A percentile compares a stretch with the other conserved stretches of the same genome.
Conservation (phyloP, 2,329 filamentous ascomycete species). For the Cordyceps javanica region DNA sequence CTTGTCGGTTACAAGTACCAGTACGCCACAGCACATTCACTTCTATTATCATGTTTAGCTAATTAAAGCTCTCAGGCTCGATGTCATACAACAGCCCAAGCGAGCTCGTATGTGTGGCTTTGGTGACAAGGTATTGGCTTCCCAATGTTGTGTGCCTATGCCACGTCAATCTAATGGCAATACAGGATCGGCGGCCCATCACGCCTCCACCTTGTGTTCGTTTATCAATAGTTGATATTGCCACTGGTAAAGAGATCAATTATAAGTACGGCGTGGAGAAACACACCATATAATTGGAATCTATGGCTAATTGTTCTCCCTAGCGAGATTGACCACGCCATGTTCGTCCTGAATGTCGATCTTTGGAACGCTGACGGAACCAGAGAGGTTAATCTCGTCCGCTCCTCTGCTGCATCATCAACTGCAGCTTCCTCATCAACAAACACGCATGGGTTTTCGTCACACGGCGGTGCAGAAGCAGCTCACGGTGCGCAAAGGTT, state of each 20-base stretch:
- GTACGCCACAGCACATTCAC: slow-evolving; percentile 20
- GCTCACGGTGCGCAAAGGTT: slow-evolving; percentile 12
- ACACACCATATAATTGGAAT: slow-evolving; percentile 16
- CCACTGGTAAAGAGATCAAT: slow-evolving; percentile 74
- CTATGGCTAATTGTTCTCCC: slow-evolving; percentile 18
- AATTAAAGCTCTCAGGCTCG: slow-evolving; percentile 46
- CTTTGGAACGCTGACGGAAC: slow-evolving; percentile 60
- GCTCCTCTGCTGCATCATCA: slow-evolving; percentile 33
- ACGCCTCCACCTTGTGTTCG: slow-evolving; percentile 91
- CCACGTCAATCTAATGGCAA: not conserved
- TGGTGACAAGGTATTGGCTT: slow-evolving; percentile 74
- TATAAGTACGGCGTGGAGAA: slow-evolving; percentile 57
- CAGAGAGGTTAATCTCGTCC: slow-evolving; percentile 60
- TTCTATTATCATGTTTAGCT: not conserved
- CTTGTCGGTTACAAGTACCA: slow-evolving; percentile 29
- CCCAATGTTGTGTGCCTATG: not conserved
- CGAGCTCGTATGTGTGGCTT: slow-evolving; percentile 98
- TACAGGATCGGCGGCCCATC: slow-evolving; percentile 85
- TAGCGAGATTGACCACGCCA: slow-evolving; percentile 33
- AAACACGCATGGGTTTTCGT: not conserved
- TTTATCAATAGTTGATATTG: slow-evolving; percentile 68
- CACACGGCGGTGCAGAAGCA: not conserved
- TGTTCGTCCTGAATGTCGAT: slow-evolving; percentile 58
- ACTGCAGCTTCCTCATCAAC: not conserved
- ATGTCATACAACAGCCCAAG: slow-evolving; percentile 84